Base-by-base conservation (phyloP, 441 rosid species). In the Biscutella laevigata region DNA sequence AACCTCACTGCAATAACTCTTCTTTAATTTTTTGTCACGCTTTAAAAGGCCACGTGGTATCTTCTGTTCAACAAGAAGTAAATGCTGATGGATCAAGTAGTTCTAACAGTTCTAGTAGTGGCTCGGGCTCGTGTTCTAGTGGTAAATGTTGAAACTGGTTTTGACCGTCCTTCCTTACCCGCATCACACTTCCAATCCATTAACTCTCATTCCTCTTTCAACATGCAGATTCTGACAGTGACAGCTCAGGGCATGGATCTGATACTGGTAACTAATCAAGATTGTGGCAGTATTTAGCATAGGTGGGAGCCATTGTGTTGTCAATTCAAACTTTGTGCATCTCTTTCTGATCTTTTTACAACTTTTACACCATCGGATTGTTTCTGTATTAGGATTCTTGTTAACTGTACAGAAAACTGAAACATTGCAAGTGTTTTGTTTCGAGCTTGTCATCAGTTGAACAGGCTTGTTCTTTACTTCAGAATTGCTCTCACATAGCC, bases 91-190 rank as follows among this genome's bases (percentile, higher is more conserved):
- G 76, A 53, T 85, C 95, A 52, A 73, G 81, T 69, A 72, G 86
- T 72, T 86, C 97, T 64, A 71, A 80, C 36, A 73, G 84, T 70
- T 81, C 95, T 34, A 77, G 94, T 71, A 71, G 83, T 71, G 91
- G 71, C 35, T 78, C 95, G 45, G 84, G 81, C 46, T 88, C 88
- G 33, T 79, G 88, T 65, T 80, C 96, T 38, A 78, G 79, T 74
- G 89, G 96, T 91, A 75, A 55, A 42, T 49, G 34, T 45, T 35
- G 41, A 61, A 37, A 32, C 37, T 57, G 42, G 13, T 48, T 48
- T 51, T n/a, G n/a, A 21, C 32, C 7, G 4, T 62, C 5, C 28
- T 25, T 57, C 26, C 26, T 30, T 13, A 4, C 47, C 33, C 41
- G 4, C 37, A 47, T 60, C 4, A 10, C 13, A 5, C 26, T 45